Evolutionary conservation across 2,329 filamentous ascomycete species (phyloP).

Genomic region (Nigrospora sphaerica): DNA sequence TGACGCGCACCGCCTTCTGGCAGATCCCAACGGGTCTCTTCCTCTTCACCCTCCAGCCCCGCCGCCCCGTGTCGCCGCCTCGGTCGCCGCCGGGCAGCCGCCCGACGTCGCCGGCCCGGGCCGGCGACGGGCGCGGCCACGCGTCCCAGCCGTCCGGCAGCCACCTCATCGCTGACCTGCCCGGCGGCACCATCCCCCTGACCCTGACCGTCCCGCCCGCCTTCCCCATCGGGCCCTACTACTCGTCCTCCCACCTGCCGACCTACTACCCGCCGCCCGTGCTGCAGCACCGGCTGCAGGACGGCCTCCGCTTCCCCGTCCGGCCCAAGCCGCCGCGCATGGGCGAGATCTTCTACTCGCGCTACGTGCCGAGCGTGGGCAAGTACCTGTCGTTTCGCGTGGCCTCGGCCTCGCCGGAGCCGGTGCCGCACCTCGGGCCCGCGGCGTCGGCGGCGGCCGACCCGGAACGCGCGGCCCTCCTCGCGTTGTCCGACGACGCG

Average conservation of each 20-base stretch:
- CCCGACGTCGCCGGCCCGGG: slow-evolving; percentile 38
- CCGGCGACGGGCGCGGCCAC: slow-evolving; percentile 3
- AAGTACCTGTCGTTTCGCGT: slow-evolving; percentile 88
- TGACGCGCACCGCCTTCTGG: slow-evolving; percentile 79
- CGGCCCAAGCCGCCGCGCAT: slow-evolving; percentile 84
- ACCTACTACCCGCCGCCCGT: slow-evolving; percentile 86
- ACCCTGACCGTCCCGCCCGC: slow-evolving; percentile 24
- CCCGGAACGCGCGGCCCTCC: slow-evolving; percentile 31
- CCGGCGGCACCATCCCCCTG: slow-evolving; percentile 29
- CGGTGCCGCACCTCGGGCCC: slow-evolving; percentile 59
- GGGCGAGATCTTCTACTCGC: slow-evolving; percentile 85
- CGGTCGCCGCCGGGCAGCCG: slow-evolving; percentile 47
- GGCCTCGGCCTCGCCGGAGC: slow-evolving; percentile 59
- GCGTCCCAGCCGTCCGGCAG: slow-evolving; percentile 20
- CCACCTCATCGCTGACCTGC: slow-evolving; percentile 26
- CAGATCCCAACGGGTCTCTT: slow-evolving; percentile 83
- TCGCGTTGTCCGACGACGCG: slow-evolving; percentile 40
- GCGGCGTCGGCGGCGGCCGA: slow-evolving; percentile 27
- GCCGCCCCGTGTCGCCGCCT: slow-evolving; percentile 29
- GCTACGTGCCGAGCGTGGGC: slow-evolving; percentile 72
- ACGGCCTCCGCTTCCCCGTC: slow-evolving; percentile 75
- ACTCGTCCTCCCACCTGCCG: slow-evolving; percentile 75
- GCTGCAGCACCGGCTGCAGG: slow-evolving; percentile 71
- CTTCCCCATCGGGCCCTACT: slow-evolving; percentile 61
- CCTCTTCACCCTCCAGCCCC: slow-evolving; percentile 73